Conservation (phyloP, 2,329 filamentous ascomycete genomes). For the Clarireedia sp. region DNA sequence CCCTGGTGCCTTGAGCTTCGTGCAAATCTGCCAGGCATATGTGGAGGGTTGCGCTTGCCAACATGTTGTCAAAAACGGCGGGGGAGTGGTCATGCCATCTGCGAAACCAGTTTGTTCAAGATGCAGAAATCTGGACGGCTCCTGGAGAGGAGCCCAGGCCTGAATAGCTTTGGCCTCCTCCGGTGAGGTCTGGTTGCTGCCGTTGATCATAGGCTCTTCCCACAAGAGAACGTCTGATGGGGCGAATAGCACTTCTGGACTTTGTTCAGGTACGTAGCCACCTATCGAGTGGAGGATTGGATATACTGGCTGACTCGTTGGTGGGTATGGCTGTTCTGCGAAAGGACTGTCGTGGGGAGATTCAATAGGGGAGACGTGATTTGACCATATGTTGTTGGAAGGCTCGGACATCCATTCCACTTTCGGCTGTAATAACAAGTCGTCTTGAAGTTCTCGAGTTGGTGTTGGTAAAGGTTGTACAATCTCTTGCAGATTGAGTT, state of each 20-base stretch:
- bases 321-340: background rate
- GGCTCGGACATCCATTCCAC: slow-evolving; percentile 9
- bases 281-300: background rate
- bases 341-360: background rate
- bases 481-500: slow-evolving; percentile 10
- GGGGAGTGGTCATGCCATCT: background rate
- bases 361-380: slow-evolving; percentile 5
- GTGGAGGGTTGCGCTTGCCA: slow-evolving; percentile 28
- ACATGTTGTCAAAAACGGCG: slow-evolving; percentile 13
- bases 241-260: background rate
- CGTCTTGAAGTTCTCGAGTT: background rate
- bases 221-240: background rate
- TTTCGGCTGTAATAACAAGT: background rate
- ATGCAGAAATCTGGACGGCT: slow-evolving; percentile 23
- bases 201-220: background rate
- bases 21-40: slow-evolving; percentile 27
- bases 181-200: background rate
- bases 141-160: slow-evolving; percentile 24
- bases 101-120: slow-evolving; percentile 9
- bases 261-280: background rate
- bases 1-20: slow-evolving; percentile 25
- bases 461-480: background rate
- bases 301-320: background rate
- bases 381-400: slow-evolving; percentile 17
- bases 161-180: slow-evolving; percentile 16